A percentile compares a stretch with the other conserved stretches of the same genome.
Evolutionary conservation across 495 filamentous ascomycete species (phyloP).

Genomic region (Talaromyces proteolyticus): DNA sequence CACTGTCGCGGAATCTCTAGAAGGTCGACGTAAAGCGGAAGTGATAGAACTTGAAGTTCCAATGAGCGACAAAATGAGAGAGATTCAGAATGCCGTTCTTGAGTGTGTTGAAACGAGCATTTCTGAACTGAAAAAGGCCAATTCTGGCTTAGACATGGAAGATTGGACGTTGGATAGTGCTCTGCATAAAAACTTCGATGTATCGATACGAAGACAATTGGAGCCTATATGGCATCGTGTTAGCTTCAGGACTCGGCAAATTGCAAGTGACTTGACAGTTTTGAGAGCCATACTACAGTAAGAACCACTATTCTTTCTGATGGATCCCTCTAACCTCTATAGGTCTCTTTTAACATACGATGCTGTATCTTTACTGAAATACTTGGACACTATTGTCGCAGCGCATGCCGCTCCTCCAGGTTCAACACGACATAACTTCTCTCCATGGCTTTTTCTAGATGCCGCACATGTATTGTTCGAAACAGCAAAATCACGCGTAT

Average conservation of each 20-base stretch:
- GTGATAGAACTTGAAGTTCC: constrained; percentile 96
- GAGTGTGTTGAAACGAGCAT: constrained; percentile 96
- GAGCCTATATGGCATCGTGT: constrained; percentile 97
- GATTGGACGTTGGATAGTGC: constrained; percentile 98
- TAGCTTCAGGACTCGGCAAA: constrained; percentile 89
- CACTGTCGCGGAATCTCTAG: constrained; percentile 77
- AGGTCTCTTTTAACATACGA: constrained; percentile 73
- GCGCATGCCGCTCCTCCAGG: constrained; percentile 86
- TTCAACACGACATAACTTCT: constrained; percentile 79
- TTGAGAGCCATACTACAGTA: constrained; percentile 83
- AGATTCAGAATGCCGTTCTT: constrained; percentile 89
- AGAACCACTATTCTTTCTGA: constrained; percentile 8
- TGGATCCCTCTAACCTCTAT: constrained; percentile 12
- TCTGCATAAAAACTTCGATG: constrained; percentile 86
- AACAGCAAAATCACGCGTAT: constrained; percentile 86
- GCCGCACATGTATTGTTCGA: constrained; percentile 92
- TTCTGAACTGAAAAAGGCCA: constrained; percentile 82
- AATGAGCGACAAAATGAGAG: constrained; percentile 90
- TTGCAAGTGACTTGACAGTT: constrained; percentile 81
- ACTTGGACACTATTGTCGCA: constrained; percentile 89
- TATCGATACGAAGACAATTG: constrained; percentile 80
- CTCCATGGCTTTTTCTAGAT: constrained; percentile 95
- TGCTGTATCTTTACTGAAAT: constrained; percentile 85
- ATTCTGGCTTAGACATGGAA: constrained; percentile 87
- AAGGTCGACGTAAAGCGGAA: constrained; percentile 89